Base-by-base conservation (phyloP, 2,329 filamentous ascomycete genomes). In the Diaporthe vexans region DNA sequence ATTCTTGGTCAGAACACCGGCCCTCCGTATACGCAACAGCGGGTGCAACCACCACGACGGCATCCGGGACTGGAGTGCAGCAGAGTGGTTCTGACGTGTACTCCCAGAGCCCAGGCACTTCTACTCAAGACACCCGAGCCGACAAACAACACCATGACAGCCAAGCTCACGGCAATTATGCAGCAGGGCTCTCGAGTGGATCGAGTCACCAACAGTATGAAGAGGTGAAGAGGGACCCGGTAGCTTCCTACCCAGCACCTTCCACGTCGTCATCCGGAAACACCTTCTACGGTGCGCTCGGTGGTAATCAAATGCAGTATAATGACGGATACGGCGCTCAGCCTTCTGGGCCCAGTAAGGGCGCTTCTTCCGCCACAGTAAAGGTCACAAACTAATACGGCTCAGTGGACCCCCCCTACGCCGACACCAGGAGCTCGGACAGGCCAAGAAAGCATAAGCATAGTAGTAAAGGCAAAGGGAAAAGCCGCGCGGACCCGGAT, bases 401-500 rank as follows among this genome's bases (percentile, higher is more conserved):
- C 48, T 54, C 46, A 68, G 48, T 40, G 63, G 48, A 52, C 33
- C 7, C 63, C 13, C 24, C 21, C 63, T 54, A 24, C 4, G 6
- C 46, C 54, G 63, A 68, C 48, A 54, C 7, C n/a, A 68, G 51
- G 11, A 5, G n/a, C 5, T 48, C 24, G 35, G 70, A 63, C 21
- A 63, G 13, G 33, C 54, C 70, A 72, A 58, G 70, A 63, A 63
- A 63, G 51, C 57, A 63, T n/a, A 72, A 72, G 33, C 70, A 63
- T 21, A 17, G 48, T 4, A 26, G 63, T 26, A 72, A 72, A 33
- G 11, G 46, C 8, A 72, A 72, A 29, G 70, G 70, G 7, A 72
- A 63, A 56, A 21, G 43, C 46, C 43, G 33, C 5, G 46, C 69
- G 68, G 58, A 74, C 58, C 4, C 37, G 26, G 59, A 67, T 67